Percentiles rank a stretch among this genome's conserved stretches.
phyloP scores from a whole-genome alignment of 2,329 filamentous ascomycete genomes.

The Clarireedia monteithiana region DNA sequence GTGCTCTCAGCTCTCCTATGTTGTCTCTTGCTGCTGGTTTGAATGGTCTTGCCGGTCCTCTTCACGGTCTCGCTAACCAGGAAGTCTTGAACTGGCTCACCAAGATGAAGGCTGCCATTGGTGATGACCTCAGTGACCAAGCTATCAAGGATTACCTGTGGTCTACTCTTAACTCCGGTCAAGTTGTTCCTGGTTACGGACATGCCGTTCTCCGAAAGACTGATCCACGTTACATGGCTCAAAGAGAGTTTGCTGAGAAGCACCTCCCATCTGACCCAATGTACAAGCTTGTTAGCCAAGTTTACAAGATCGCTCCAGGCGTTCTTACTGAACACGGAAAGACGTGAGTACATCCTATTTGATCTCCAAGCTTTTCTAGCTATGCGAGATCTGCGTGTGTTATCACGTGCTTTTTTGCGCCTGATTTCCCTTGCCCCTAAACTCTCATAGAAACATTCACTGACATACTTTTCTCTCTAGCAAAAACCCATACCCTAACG shows the following conservation, averaged over 20 bases:
- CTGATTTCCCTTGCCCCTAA: conserved; percentile 39
- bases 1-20: conserved; percentile 93
- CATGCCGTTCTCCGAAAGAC: conserved; percentile 99
- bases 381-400: no score
- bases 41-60: conserved; percentile 94
- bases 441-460: not conserved
- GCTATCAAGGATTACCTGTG: conserved; percentile 98
- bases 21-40: conserved; percentile 93
- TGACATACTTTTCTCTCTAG: not conserved
- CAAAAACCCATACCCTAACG: conserved; percentile 93
- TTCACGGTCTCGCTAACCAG: conserved; percentile 99
- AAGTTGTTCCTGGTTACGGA: conserved; percentile 96
- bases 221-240: conserved; percentile 95
- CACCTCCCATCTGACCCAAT: conserved; percentile 84
- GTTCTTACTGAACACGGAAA: conserved; percentile 99
- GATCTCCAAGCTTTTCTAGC: no score
- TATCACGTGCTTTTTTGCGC: no score
- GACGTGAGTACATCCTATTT: conserved; percentile 88
- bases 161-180: conserved; percentile 90
- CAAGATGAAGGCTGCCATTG: conserved; percentile 95
- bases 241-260: conserved; percentile 78
- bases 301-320: conserved; percentile 98
- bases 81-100: conserved; percentile 98
- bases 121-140: conserved; percentile 92
- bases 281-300: conserved; percentile 99